Evolutionary conservation across 2,329 filamentous ascomycete genomes (phyloP), one percentile per base, ranked within the genome.

Genomic region (Pseudogymnoascus sp.): DNA sequence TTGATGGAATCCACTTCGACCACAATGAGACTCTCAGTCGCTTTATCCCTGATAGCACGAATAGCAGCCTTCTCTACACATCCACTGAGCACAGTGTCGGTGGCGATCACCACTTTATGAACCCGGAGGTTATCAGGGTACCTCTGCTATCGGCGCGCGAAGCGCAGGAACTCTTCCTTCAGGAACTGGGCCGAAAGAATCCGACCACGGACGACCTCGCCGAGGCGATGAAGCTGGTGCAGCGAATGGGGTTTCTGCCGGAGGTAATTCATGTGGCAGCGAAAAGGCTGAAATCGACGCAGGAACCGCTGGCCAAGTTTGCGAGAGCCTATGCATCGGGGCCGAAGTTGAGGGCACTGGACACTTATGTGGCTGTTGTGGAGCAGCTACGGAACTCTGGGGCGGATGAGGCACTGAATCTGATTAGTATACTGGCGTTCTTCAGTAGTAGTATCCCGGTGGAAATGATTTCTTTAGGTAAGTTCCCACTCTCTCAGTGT

Each of bases 261-360:
- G 76, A 89, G 5, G 88, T 88, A 66, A 87, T 90, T 18, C 86
- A 89, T 68, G 83, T 86, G 0, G 83, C 87, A 1, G 85, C 85
- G 0, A 81, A 84, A 66, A 80, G 86, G 36, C 75, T 89, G 12
- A 85, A 82, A 63, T 81, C 82, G 2, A 86, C 84, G 0, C 77
- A 79, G 16, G 86, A 87, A 66, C 84, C 86, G 0, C 76, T 89
- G 2, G 81, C 83, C 0, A 84, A 79, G 66, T 89, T 87, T 65
- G 75, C 86, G n/a, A 78, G 79, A 65, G 81, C 81, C 1, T 86
- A 84, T 64, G 76, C 80, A 40, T 82, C 78, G 1, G 81, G 83
- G 46, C 81, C 83, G 5, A 82, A 81, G 65, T 79, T 85, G 0
- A 81, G 79, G 2, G 77, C 76, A 5, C 69, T 84, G 14, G 76